Base-by-base conservation (phyloP, 2,329 filamentous ascomycete genomes). In the Sporothrix euskadiensis region DNA sequence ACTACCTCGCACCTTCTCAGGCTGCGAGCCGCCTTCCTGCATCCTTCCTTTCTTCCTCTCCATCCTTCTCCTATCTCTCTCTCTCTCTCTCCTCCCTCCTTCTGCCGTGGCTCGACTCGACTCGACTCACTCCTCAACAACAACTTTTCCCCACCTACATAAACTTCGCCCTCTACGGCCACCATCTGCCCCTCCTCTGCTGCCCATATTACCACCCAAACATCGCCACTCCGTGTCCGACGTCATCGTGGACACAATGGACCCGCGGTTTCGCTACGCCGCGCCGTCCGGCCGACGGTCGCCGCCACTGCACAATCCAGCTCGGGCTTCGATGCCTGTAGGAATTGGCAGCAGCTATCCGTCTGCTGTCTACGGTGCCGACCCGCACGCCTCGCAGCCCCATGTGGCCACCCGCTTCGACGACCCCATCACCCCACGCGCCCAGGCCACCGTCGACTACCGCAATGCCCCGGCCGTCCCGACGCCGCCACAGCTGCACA, bases 251-350 rank as follows among this genome's bases (percentile, higher is more conserved):
- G 54, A n/a, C 57, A 56, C 65, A 44, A 77, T 77, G 76, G 76
- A 77, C 39, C 68, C 69, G 44, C 74, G 75, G 16, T 75, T 70
- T 47, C 76, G 71, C 59, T 76, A 76, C 80, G 73, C 39, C 32
- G 26, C 73, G 9, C 44, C 66, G 1, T 44, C 74, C 12, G 80
- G 83, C 74, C 82, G 83, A 71, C 83, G 85, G 74, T 84, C 86
- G 74, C 82, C 83, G 75, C 80, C 80, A 3, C 79, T 77, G 14
- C 71, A 77, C 77, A 85, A 84, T 76, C 85, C 86, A 52, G 85
- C 84, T 74, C 83, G 87, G 73, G 80, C 85, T 47, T 88, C 86
- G 22, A 79, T 88, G 78, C 87, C 87, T 5, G 81, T 84, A 65
- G 83, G 83, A 78, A 80, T 87, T 69, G 83, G 83, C 52, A 85